A percentile compares a stretch with the other conserved stretches of the same genome.
phyloP scores from a whole-genome alignment of 116 monocot species.

The Dioscorea cayenensis region DNA sequence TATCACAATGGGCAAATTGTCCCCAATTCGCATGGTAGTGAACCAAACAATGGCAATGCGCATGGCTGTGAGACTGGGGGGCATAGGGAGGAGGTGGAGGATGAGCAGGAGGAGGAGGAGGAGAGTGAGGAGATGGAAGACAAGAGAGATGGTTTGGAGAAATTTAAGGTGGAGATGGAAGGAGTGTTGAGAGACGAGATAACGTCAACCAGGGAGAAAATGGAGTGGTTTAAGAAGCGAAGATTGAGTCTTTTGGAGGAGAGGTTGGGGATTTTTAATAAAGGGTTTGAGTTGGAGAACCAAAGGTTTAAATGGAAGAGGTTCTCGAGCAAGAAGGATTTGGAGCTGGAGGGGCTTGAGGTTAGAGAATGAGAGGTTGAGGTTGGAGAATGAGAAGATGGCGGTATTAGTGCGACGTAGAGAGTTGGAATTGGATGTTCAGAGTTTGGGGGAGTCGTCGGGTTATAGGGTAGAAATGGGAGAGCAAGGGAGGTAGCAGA shows the following conservation, averaged over 20 bases:
- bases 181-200: slow-evolving; percentile 17
- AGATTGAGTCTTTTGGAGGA: slow-evolving; percentile 41
- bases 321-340: slow-evolving; percentile 67
- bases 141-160: neutral
- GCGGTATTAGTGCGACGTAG: slow-evolving; percentile 43
- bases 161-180: slow-evolving; percentile 34
- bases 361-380: slow-evolving; percentile 64
- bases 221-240: slow-evolving; percentile 38
- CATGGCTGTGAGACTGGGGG: neutral
- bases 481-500: neutral
- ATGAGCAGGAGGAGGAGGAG: slow-evolving; percentile 18
- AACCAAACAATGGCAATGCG: neutral
- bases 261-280: slow-evolving; percentile 34
- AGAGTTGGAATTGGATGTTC: slow-evolving; percentile 39
- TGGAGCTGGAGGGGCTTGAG: slow-evolving; percentile 66
- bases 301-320: slow-evolving; percentile 67
- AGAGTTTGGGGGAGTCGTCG: neutral
- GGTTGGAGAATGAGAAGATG: slow-evolving; percentile 62
- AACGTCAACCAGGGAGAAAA: slow-evolving; percentile 13
- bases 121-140: slow-evolving; percentile 23
- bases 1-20: slow-evolving; percentile 64
- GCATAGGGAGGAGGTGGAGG: neutral
- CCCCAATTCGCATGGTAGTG: slow-evolving; percentile 13
- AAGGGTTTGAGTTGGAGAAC: slow-evolving; percentile 58
- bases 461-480: neutral